phyloP scores from a whole-genome alignment of 495 filamentous ascomycete species.

The Aspergillus nidulans region DNA sequence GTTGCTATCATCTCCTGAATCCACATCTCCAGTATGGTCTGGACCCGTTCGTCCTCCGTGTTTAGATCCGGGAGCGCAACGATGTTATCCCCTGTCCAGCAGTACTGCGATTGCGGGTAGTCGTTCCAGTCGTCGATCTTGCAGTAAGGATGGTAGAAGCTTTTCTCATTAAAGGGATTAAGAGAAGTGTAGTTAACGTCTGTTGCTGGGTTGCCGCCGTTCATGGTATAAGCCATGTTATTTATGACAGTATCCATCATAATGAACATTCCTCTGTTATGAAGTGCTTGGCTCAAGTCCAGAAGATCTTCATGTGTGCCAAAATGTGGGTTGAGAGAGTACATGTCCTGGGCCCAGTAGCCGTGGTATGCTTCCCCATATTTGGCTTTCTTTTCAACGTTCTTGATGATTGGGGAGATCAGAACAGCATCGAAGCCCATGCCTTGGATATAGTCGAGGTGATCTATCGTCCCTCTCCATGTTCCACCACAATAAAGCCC shows the following conservation, averaged over 20 bases:
- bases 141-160: constrained; percentile 65
- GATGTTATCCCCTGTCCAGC: constrained; percentile 57
- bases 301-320: constrained; percentile 61
- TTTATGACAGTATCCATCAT: constrained; percentile 81
- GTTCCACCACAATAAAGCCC: constrained; percentile 71
- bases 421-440: constrained; percentile 82
- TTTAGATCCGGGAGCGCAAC: constrained; percentile 64
- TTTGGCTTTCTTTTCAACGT: constrained; percentile 42
- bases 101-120: constrained; percentile 43
- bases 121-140: constrained; percentile 59
- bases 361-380: constrained; percentile 67
- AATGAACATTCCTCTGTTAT: constrained; percentile 61
- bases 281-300: constrained; percentile 55
- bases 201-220: constrained; percentile 49
- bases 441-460: constrained; percentile 54
- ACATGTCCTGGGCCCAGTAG: constrained; percentile 68
- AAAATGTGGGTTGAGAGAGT: constrained; percentile 61
- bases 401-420: constrained; percentile 72
- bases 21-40: constrained; percentile 56
- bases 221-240: constrained; percentile 56
- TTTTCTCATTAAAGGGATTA: constrained; percentile 58
- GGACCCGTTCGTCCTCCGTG: constrained; percentile 57
- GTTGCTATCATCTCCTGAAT: constrained; percentile 55
- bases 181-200: constrained; percentile 57
- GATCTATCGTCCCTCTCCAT: constrained; percentile 65